Conservation (phyloP, 169 alveolate genomes). For the Plasmodium inui region DNA sequence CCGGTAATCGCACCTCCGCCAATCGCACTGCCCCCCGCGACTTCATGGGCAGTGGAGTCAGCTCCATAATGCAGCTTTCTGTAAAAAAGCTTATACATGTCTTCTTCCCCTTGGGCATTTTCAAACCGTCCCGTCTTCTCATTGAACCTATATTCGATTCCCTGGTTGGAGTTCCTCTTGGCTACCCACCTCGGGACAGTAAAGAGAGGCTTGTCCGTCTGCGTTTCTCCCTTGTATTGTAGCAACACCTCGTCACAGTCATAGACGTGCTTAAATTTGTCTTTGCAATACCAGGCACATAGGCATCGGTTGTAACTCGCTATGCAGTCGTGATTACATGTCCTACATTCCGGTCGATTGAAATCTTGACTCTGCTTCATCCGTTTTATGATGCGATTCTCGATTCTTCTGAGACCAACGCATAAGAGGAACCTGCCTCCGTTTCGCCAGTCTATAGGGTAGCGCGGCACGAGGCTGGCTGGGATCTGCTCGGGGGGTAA, state of each 20-base stretch:
- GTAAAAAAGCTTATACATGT: slow-evolving; percentile 35
- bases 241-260: slow-evolving; percentile 76
- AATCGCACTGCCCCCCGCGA: neutral
- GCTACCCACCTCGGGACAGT: slow-evolving; percentile 79
- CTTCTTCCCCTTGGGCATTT: neutral
- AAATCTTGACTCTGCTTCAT: slow-evolving; percentile 80
- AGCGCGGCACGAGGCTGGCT: slow-evolving; percentile 87
- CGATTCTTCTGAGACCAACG: slow-evolving; percentile 87
- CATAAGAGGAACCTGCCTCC: slow-evolving; percentile 90
- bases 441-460: slow-evolving; percentile 91
- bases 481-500: slow-evolving; percentile 81
- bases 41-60: neutral
- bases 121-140: neutral
- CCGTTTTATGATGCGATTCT: slow-evolving; percentile 79
- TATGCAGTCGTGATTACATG: slow-evolving; percentile 84
- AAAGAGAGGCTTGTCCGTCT: slow-evolving; percentile 79
- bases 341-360: slow-evolving; percentile 81
- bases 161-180: slow-evolving; percentile 54
- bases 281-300: slow-evolving; percentile 80
- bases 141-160: slow-evolving; percentile 12
- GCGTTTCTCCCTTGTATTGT: slow-evolving; percentile 81
- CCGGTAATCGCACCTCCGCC: neutral
- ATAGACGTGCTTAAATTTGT: slow-evolving; percentile 62
- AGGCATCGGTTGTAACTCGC: slow-evolving; percentile 82
- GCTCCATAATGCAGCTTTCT: slow-evolving; percentile 7